Percentiles rank a stretch among this genome's conserved stretches.
Conservation (phyloP, 2,329 filamentous ascomycete genomes). For the Dactylellina sp. region DNA sequence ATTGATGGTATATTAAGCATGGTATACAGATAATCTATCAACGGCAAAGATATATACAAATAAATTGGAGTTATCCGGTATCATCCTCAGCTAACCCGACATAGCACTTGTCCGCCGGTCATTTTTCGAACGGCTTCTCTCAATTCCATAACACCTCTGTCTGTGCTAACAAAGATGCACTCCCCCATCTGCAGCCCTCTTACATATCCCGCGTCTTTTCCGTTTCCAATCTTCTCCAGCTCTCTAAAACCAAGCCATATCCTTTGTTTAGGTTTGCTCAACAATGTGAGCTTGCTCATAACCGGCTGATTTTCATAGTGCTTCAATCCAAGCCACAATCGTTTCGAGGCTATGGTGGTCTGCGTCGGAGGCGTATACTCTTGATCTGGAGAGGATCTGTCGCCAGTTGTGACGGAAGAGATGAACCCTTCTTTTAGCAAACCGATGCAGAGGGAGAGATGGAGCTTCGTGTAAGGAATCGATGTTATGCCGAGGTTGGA, state of each 20-base stretch:
- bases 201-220: constrained; percentile 74
- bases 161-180: constrained; percentile 82
- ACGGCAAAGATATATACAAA: constrained; percentile 23
- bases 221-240: constrained; percentile 75
- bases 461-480: constrained; percentile 81
- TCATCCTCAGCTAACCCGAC: constrained; percentile 68
- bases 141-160: constrained; percentile 80
- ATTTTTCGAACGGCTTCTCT: constrained; percentile 84
- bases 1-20: constrained; percentile 42
- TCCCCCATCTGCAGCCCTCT: constrained; percentile 83
- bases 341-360: constrained; percentile 77
- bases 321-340: constrained; percentile 90
- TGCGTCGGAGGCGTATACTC: constrained; percentile 73
- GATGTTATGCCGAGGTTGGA: constrained; percentile 88
- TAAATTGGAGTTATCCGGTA: not conserved
- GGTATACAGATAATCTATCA: constrained; percentile 25
- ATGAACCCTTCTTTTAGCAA: constrained; percentile 87
- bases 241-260: constrained; percentile 74
- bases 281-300: constrained; percentile 73
- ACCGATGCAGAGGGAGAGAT: constrained; percentile 79
- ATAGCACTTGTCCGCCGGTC: constrained; percentile 82
- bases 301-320: constrained; percentile 88
- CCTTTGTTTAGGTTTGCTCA: constrained; percentile 80
- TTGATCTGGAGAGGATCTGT: constrained; percentile 69
- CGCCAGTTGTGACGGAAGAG: constrained; percentile 76